Evolutionary conservation across 495 filamentous ascomycete species (phyloP), one percentile per base, ranked within the genome.

Genomic region (Xylaria telfairii): DNA sequence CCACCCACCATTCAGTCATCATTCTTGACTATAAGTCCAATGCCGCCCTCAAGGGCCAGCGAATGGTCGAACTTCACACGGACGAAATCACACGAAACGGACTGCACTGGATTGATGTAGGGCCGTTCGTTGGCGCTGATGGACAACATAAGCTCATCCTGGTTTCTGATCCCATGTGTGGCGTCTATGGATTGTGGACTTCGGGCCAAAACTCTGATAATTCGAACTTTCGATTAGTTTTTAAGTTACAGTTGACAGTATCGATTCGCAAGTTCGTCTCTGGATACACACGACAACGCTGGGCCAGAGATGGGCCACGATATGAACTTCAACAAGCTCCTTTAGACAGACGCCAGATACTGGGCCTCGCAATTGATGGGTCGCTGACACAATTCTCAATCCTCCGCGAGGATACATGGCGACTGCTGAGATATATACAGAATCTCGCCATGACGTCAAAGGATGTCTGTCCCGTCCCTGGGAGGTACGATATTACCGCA

Each of bases 311-410:
- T 41, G 6, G 49, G 28, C 60, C 49, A 56, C 72, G 71, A 24
- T 83, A 76, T 62, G 80, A 72, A 17, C 71, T 76, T 21, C 64
- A 79, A 21, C 71, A 73, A 28, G 78, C 65, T 59, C 77, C 72
- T 3, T 57, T 65, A 9, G 75, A 78, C 51, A 78, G 81, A 49
- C 77, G 81, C 12, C 83, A 86, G 47, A 82, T 87, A 17, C 83
- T 94, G 42, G 92, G 92, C 1, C 82, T 89, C 9, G 87, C 86
- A 34, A 85, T 91, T 30, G 88, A 92, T 74, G 92, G 92, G 4
- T 86, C 90, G 0, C 72, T 94, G 19, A 85, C 86, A 66, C 86
- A 89, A 37, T 87, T 94, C 67, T 81, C 84, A n/a, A 75, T 89
- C 17, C 74, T 94, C 0, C 73, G 78, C 0, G 77, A 84, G 63